phyloP scores from a whole-genome alignment of 352 stramenopile genomes.

The Globisporangium megalacanthum region DNA sequence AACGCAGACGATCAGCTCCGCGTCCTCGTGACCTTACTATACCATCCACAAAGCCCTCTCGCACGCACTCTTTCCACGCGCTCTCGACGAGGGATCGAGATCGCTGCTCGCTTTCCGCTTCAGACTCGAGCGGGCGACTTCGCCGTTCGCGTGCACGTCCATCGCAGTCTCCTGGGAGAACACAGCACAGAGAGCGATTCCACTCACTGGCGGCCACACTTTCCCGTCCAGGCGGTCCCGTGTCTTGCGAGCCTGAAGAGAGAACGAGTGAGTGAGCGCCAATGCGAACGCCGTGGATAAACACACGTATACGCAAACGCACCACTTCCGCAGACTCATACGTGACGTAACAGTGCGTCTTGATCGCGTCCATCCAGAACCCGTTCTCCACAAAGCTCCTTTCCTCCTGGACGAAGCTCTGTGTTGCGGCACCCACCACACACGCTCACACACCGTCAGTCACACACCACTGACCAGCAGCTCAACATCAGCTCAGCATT shows the following conservation, averaged over 20 bases:
- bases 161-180: constrained; percentile 38
- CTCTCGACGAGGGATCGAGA: constrained; percentile 4
- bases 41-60: neutral
- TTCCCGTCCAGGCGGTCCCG: constrained; percentile 39
- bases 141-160: constrained; percentile 37
- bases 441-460: neutral
- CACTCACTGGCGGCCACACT: constrained; percentile 62
- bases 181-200: constrained; percentile 31
- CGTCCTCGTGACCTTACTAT: neutral
- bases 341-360: constrained; percentile 85
- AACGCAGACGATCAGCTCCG: neutral
- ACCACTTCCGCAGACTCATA: constrained; percentile 47
- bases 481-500: neutral
- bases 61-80: neutral
- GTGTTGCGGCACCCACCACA: neutral
- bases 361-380: constrained; percentile 88
- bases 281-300: neutral
- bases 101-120: constrained; percentile 21
- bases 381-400: constrained; percentile 58
- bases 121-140: constrained; percentile 9
- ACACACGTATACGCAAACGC: constrained; percentile 2
- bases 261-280: neutral
- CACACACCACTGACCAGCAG: neutral
- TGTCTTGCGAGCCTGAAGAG: constrained; percentile 38
- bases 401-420: constrained; percentile 54